Evolutionary conservation across 2,329 filamentous ascomycete species (phyloP).

Genomic region (Sclerotinia nivalis): DNA sequence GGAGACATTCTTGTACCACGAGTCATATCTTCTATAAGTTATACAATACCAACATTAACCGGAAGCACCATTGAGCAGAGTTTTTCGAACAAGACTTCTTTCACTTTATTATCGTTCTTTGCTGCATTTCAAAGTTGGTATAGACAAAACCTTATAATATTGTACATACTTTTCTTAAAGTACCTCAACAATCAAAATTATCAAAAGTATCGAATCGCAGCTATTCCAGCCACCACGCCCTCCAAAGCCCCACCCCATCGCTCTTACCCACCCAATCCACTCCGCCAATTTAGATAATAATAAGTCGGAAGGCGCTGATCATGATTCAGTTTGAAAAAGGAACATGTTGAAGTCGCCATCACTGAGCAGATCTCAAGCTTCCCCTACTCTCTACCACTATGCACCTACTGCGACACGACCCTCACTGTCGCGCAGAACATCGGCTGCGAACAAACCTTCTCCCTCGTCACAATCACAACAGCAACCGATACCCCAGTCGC

Average conservation of each 20-base stretch:
- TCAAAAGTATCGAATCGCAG: slow-evolving; percentile 22
- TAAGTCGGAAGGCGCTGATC: slow-evolving; percentile 22
- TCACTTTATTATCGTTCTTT: not conserved
- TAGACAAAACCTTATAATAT: not conserved
- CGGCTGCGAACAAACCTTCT: slow-evolving; percentile 30
- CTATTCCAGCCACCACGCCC: not conserved
- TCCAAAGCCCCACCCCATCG: slow-evolving; percentile 10
- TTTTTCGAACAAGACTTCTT: not conserved
- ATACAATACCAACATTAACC: not conserved
- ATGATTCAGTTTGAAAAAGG: slow-evolving; percentile 31
- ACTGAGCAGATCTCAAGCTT: slow-evolving; percentile 35
- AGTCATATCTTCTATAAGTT: not conserved
- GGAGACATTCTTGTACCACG: not conserved
- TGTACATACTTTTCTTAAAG: not conserved
- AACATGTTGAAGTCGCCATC: slow-evolving; percentile 40
- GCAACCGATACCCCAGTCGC: slow-evolving; percentile 28
- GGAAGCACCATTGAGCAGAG: not conserved
- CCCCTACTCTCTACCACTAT: slow-evolving; percentile 38
- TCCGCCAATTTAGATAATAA: slow-evolving; percentile 14
- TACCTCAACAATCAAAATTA: not conserved
- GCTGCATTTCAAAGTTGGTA: not conserved
- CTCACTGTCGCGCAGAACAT: slow-evolving; percentile 34
- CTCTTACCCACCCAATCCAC: slow-evolving; percentile 23
- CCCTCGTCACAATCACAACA: slow-evolving; percentile 25
- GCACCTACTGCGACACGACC: slow-evolving; percentile 33